A percentile compares a stretch with the other conserved stretches of the same genome.
These are phyloP conservation scores for Claviceps fusiformis DNA, from an alignment of 2,329 filamentous ascomycete genomes.

Conservation along the genomic window DNA sequence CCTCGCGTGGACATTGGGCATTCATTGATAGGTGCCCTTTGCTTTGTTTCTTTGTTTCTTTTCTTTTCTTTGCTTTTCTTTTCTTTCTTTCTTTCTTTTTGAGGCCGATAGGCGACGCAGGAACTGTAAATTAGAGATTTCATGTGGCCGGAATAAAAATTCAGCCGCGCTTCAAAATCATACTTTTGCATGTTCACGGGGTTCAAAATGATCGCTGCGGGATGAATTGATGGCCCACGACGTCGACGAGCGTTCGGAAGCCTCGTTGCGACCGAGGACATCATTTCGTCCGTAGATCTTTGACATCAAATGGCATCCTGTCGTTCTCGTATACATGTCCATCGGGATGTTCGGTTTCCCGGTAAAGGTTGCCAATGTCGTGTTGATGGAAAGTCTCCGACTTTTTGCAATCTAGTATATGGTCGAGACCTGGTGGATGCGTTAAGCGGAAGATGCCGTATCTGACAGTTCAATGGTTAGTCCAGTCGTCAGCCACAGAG, in stretches of 20 bases:
- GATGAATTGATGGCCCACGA: background rate
- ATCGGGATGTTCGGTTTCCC: conserved; percentile 50
- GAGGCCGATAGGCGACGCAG: background rate
- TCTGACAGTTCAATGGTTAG: conserved; percentile 26
- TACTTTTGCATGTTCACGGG: background rate
- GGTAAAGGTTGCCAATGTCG: conserved; percentile 57
- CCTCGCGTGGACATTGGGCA: background rate
- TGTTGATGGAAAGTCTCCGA: conserved; percentile 75
- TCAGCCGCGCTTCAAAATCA: background rate
- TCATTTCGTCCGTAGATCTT: conserved; percentile 32
- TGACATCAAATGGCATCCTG: conserved; percentile 46
- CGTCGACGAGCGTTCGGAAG: background rate
- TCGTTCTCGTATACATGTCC: conserved; percentile 59
- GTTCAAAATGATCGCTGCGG: background rate
- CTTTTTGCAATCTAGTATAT: conserved; percentile 68
- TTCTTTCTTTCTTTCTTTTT: background rate
- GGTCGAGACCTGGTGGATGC: conserved; percentile 76
- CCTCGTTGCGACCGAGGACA: too few relatives aligned
- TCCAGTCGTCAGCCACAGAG: background rate
- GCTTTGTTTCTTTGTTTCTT: background rate
- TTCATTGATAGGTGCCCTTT: background rate
- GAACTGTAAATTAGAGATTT: background rate
- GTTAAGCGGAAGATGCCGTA: conserved; percentile 90
- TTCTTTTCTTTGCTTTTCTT: background rate
- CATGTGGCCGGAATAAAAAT: background rate